Evolutionary conservation across 2,329 filamentous ascomycete genomes (phyloP), one percentile per base, ranked within the genome.

Genomic region (Nakataea oryzae): DNA sequence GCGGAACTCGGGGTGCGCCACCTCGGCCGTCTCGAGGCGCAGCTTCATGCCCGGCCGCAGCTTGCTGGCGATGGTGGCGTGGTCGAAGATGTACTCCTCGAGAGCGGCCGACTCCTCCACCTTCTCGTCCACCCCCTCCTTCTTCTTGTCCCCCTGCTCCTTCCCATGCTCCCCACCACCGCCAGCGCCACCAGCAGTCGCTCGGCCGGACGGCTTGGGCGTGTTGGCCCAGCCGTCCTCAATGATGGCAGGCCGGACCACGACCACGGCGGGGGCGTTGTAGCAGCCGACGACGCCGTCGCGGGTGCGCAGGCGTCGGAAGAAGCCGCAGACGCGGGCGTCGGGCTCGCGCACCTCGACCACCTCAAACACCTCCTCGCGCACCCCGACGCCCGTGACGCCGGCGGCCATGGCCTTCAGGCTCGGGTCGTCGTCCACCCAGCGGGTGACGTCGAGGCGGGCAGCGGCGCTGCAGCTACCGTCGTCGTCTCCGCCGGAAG

Each of bases 11-110:
- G 59, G 59, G 29, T 61, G 59, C 29, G 27, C 80, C 50, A 86
- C 71, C 63, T 80, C 74, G 68, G 78, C 81, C 27, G 87, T 75
- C 2, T 71, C 73, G 2, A 82, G 74, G 54, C 78, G 75, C 32
- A 88, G 65, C 71, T 86, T 87, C 79, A 87, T 81, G 2, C 89
- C 88, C 1, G 59, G 54, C 1, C 54, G 54, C 24, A 61, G 54
- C 24, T 17, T 34, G 29, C 59, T 29, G 21, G 55, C 50, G 17
- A 81, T 72, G 63, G 82, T 83, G 67, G 85, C 82, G 62, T 82
- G 74, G 24, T 63, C 64, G 41, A 77, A 65, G 14, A 74, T 65
- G 41, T 50, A 47, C 32, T 77, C 73, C 67, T 87, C 85, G 2
- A 3, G 1, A 6, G 17, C 41, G 17, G 41, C 41, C 17, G 1